Conservation (phyloP, 768 basidiomycete species). For the Leccinum pellstonianum region DNA sequence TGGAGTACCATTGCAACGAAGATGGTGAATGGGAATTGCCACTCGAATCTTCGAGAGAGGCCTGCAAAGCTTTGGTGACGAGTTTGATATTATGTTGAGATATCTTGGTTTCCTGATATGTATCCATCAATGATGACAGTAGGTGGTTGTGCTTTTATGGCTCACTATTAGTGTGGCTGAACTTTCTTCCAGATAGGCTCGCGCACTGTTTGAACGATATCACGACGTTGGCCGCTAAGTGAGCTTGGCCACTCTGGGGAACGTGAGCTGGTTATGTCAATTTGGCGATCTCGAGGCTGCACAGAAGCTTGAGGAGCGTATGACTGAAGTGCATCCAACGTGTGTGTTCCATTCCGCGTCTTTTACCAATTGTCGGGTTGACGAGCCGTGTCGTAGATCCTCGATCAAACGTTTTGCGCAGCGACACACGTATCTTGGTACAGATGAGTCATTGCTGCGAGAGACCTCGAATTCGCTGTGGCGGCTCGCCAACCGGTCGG, state of each 20-base stretch:
- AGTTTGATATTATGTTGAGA: conserved; percentile 81
- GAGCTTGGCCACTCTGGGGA: conserved; percentile 88
- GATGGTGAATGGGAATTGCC: conserved; percentile 69
- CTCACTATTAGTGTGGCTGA: conserved; percentile 6
- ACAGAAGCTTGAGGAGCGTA: conserved; percentile 85
- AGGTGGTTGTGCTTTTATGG: conserved; percentile 32
- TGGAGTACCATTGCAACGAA: conserved; percentile 91
- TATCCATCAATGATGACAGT: conserved; percentile 91
- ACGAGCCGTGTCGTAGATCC: conserved; percentile 52
- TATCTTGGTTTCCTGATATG: conserved; percentile 91
- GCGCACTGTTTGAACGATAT: conserved; percentile 92
- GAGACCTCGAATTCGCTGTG: conserved; percentile 81
- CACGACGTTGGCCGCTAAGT: conserved; percentile 69
- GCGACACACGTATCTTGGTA: conserved; percentile 66
- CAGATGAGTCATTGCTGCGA: conserved; percentile 81
- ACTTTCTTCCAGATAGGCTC: conserved; percentile 42
- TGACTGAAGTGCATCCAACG: conserved; percentile 82
- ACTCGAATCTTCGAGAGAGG: conserved; percentile 94
- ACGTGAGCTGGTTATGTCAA: conserved; percentile 91
- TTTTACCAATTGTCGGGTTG: background rate
- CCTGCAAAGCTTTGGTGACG: conserved; percentile 75
- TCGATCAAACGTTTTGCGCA: conserved; percentile 91
- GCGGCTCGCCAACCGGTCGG: conserved; percentile 33
- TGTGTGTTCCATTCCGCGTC: conserved; percentile 32
- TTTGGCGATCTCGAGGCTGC: conserved; percentile 90